Evolutionary conservation across 2,329 filamentous ascomycete species (phyloP).

Genomic region (Fusarium graminum): DNA sequence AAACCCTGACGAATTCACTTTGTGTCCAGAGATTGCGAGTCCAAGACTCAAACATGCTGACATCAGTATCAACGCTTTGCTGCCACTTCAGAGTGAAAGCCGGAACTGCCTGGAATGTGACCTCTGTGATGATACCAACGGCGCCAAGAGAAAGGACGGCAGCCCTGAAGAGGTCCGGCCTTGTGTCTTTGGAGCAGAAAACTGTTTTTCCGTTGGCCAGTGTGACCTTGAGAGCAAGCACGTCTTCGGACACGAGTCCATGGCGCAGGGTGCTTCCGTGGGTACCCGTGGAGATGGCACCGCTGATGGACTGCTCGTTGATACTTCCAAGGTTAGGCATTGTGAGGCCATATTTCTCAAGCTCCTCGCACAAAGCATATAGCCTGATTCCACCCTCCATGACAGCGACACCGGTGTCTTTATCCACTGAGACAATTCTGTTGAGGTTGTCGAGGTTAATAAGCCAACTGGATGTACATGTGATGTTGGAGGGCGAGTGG

Average conservation of each 20-base stretch:
- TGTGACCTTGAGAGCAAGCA: conserved; percentile 81
- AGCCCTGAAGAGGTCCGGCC: conserved; percentile 86
- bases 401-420: conserved; percentile 73
- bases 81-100: conserved; percentile 88
- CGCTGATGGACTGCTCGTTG: conserved; percentile 91
- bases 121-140: conserved; percentile 89
- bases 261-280: conserved; percentile 90
- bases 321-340: conserved; percentile 96
- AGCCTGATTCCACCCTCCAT: conserved; percentile 93
- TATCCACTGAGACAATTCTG: conserved; percentile 77
- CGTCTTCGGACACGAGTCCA: conserved; percentile 84
- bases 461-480: conserved; percentile 94
- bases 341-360: conserved; percentile 81
- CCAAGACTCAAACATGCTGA: conserved; percentile 79
- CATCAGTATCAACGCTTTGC: conserved; percentile 81
- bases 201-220: conserved; percentile 83
- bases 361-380: conserved; percentile 76
- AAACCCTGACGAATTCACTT: conserved; percentile 91
- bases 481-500: conserved; percentile 92
- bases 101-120: conserved; percentile 85
- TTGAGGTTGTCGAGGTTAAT: conserved; percentile 90
- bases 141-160: conserved; percentile 89
- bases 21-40: conserved; percentile 80
- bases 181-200: conserved; percentile 76
- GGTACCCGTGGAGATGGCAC: conserved; percentile 91